phyloP scores from a whole-genome alignment of 352 stramenopile genomes.

The Pythium rishiriense region DNA sequence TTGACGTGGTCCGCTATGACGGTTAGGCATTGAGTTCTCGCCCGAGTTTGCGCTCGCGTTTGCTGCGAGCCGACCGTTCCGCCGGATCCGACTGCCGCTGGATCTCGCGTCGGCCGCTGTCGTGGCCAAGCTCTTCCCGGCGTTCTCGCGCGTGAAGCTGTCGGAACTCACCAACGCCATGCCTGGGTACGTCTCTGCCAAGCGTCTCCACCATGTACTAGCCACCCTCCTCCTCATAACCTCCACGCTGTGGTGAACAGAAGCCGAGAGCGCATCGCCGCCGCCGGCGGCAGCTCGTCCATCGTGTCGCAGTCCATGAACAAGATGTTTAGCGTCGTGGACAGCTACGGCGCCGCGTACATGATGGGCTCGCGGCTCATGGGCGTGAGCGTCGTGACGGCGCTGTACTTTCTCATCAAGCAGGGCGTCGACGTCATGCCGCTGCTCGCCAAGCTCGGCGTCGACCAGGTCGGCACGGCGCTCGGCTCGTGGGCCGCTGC shows the following conservation, averaged over 20 bases:
- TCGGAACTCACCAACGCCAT: constrained; percentile 63
- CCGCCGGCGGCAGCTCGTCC: constrained; percentile 20
- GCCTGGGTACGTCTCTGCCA: constrained; percentile 47
- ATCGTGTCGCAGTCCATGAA: constrained; percentile 66
- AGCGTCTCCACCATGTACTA: neutral
- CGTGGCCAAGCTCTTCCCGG: constrained; percentile 73
- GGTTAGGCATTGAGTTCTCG: constrained; percentile 45
- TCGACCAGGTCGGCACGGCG: constrained; percentile 70
- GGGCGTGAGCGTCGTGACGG: constrained; percentile 72
- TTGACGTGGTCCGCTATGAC: neutral
- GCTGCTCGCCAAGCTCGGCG: constrained; percentile 63
- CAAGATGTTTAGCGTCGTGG: constrained; percentile 70
- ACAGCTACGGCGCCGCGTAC: constrained; percentile 88
- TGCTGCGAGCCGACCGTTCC: constrained; percentile 79
- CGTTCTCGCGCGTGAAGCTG: constrained; percentile 67
- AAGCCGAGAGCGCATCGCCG: constrained; percentile 6
- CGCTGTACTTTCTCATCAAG: constrained; percentile 75
- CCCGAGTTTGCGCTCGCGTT: constrained; percentile 87
- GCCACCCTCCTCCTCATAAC: too few species aligned
- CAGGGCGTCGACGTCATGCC: constrained; percentile 84
- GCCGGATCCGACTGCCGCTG: constrained; percentile 73
- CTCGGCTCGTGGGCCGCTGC: constrained; percentile 75
- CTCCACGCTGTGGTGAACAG: neutral
- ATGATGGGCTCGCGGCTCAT: constrained; percentile 87
- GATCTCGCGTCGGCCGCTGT: constrained; percentile 67